These are phyloP conservation scores for Anthoceros angustus DNA, from an alignment of 225 moss, liverwort and hornwort genomes.

Conservation along the genomic window DNA sequence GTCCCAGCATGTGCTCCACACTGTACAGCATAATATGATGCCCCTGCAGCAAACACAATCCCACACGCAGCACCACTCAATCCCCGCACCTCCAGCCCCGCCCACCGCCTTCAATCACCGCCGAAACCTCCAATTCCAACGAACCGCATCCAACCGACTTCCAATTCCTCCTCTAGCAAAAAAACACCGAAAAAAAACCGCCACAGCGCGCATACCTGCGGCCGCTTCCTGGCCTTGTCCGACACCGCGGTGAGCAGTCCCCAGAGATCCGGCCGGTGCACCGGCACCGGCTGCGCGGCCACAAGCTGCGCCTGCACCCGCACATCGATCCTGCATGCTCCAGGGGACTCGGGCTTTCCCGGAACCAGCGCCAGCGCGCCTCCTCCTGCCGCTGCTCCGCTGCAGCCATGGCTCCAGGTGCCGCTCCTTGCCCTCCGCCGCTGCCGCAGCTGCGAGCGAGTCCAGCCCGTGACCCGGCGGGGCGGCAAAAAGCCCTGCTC, in stretches of 20 bases:
- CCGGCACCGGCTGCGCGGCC: constrained; percentile 37
- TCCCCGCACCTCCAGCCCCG: neutral
- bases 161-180: neutral
- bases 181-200: neutral
- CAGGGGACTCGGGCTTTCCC: neutral
- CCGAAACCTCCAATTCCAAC: neutral
- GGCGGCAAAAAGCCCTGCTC: neutral
- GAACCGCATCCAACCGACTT: neutral
- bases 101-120: neutral
- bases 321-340: constrained; percentile 16
- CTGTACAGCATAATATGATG: constrained; percentile 53
- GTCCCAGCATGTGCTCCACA: constrained; percentile 70
- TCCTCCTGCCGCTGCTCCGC: neutral
- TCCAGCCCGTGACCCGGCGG: neutral
- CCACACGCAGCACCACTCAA: neutral
- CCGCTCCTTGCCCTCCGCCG: neutral
- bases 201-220: constrained; percentile 22
- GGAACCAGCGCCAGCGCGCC: neutral
- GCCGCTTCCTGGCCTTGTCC: constrained; percentile 45
- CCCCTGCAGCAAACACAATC: constrained; percentile 23
- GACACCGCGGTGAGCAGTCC: constrained; percentile 68
- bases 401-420: neutral
- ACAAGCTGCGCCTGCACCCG: constrained; percentile 39
- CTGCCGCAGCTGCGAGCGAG: neutral
- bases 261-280: constrained; percentile 48